Evolutionary conservation across 2,329 filamentous ascomycete species (phyloP).

Genomic region (Corynespora cassiicola): DNA sequence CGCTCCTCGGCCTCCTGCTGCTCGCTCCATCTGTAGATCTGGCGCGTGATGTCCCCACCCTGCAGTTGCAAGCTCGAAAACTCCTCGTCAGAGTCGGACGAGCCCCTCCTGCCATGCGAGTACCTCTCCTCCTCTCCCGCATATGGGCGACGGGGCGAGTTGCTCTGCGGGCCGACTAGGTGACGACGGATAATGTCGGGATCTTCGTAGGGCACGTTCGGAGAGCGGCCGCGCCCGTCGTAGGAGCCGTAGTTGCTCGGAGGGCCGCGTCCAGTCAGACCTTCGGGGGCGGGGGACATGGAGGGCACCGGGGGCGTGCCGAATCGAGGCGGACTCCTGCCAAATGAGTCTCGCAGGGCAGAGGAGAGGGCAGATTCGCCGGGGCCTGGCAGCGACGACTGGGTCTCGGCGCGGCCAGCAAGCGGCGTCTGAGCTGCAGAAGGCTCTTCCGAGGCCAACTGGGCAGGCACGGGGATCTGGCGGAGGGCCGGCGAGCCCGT

Average conservation of each 20-base stretch:
- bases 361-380: slow-evolving; percentile 88
- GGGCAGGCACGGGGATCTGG: slow-evolving; percentile 58
- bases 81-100: slow-evolving; percentile 65
- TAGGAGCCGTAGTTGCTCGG: slow-evolving; percentile 87
- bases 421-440: slow-evolving; percentile 65
- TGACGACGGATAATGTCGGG: slow-evolving; percentile 91
- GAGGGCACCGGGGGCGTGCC: slow-evolving; percentile 63
- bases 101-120: slow-evolving; percentile 51
- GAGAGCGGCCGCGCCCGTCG: slow-evolving; percentile 66
- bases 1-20: slow-evolving; percentile 75
- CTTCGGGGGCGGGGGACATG: slow-evolving; percentile 60
- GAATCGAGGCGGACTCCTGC: slow-evolving; percentile 72
- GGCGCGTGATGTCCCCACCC: slow-evolving; percentile 91
- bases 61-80: slow-evolving; percentile 94
- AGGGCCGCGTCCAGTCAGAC: slow-evolving; percentile 58
- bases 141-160: slow-evolving; percentile 40
- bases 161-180: slow-evolving; percentile 72
- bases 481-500: slow-evolving; percentile 56
- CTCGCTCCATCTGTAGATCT: slow-evolving; percentile 97
- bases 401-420: slow-evolving; percentile 62
- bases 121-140: slow-evolving; percentile 32
- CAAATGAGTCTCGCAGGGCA: slow-evolving; percentile 78
- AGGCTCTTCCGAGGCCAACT: slow-evolving; percentile 47
- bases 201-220: slow-evolving; percentile 76
- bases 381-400: slow-evolving; percentile 72